Conservation (phyloP, 441 rosid genomes). For the Corymbia citriodora region DNA sequence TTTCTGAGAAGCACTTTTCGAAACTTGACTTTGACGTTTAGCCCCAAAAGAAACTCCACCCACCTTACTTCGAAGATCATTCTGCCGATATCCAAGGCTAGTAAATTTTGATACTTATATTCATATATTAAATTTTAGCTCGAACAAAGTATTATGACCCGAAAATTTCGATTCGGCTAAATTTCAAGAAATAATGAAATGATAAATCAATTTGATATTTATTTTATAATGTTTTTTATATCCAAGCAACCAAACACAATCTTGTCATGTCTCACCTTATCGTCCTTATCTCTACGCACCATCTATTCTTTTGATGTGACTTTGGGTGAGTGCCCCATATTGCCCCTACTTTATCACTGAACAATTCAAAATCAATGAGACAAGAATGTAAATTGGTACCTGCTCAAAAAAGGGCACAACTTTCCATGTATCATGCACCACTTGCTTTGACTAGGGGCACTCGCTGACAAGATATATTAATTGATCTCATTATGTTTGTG, state of each 20-base stretch:
- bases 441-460: background rate
- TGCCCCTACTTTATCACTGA: background rate
- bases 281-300: background rate
- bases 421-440: background rate
- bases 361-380: background rate
- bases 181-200: background rate
- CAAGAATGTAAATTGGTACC: background rate
- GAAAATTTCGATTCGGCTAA: background rate
- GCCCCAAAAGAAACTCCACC: background rate
- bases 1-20: background rate
- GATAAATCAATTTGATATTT: rapidly evolving
- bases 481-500: background rate
- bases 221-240: background rate
- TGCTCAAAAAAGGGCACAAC: background rate
- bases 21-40: background rate
- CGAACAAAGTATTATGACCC: background rate
- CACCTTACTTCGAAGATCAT: background rate
- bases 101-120: background rate
- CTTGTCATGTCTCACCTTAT: background rate
- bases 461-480: background rate
- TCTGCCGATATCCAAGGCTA: rapidly evolving
- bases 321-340: background rate
- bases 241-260: background rate
- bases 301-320: background rate
- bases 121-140: background rate